phyloP scores from a whole-genome alignment of 129 eudicot genomes.

The Flaveria sonorensis region DNA sequence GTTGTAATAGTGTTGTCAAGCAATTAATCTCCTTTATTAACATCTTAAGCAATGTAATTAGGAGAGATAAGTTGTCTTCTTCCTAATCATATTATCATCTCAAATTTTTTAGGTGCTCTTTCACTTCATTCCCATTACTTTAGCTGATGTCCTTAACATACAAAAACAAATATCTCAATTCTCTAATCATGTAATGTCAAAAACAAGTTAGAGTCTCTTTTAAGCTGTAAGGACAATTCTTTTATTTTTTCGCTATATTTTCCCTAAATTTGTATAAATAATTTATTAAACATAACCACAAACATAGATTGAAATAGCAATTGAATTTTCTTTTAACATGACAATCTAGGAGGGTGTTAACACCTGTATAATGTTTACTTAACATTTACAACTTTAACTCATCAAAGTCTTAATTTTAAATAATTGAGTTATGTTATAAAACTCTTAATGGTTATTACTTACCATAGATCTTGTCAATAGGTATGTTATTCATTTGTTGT shows the following conservation, averaged over 20 bases:
- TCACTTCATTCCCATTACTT: constrained; percentile 27
- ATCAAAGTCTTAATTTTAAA: neutral
- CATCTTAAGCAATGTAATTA: constrained; percentile 40
- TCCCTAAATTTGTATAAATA: neutral
- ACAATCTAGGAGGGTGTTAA: too few relatives aligned
- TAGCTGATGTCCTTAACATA: neutral
- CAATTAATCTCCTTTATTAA: constrained; percentile 26
- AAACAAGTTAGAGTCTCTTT: neutral
- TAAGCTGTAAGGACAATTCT: neutral
- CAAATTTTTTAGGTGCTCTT: constrained; percentile 26
- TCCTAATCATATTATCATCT: neutral
- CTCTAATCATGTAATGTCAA: neutral
- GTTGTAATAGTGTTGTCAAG: constrained; percentile 36
- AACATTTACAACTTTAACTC: too few relatives aligned
- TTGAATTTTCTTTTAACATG: too few relatives aligned
- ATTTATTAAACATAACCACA: neutral
- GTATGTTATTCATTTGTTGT: neutral
- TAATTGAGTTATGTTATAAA: neutral
- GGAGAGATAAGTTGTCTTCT: constrained; percentile 37
- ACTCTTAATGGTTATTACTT: neutral
- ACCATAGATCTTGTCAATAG: neutral
- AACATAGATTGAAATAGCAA: too few relatives aligned
- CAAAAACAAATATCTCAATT: neutral
- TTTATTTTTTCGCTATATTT: neutral
- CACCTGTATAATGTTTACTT: too few relatives aligned